Base-by-base conservation (phyloP, 2,329 filamentous ascomycete genomes). In the Aspergillus fumigatus region DNA sequence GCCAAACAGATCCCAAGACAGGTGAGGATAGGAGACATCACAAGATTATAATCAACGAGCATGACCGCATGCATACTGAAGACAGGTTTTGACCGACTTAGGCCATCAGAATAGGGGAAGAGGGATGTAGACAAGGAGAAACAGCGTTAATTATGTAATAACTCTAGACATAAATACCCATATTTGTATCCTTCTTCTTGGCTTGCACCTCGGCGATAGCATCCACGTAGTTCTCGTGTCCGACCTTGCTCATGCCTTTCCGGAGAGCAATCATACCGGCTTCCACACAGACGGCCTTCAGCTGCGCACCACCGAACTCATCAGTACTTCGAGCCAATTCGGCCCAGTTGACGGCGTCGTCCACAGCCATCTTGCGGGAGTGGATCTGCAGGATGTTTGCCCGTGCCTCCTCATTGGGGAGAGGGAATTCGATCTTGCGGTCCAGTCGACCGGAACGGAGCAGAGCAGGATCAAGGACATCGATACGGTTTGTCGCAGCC, bases 231-330 rank as follows among this genome's bases (percentile, higher is more conserved):
- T 99, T 91, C 80, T 99, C 94, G 74, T 99, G 94, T 58, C 89
- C 89, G 71, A 99, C 94, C 84, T 97, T 97, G 78, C 88, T 92
- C 82, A 96, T 92, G 59, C 94, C 94, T 74, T 88, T 91, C 66
- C 94, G 85, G 70, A 99, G 80, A 27, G 94, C 94, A 78, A 99
- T 99, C 94, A 99, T 99, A 73, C 94, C 94, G 52, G 94, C 94
- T 80, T 99, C 94, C 26, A 99, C 94, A 75, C 94, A 99, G 23
- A 99, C 94, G 47, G 94, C 94, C 83, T 99, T 99, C 66, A 99
- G 80, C 86, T 96, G 93, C 59, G 94, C 94, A 73, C 94, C 94
- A 58, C 94, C 94, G 73, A 99, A 99, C 78, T 99, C 94, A 73
- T 99, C 94, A 19, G 94, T 99, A 78, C 92, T 97, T 70, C 94